Evolutionary conservation across 768 basidiomycete species (phyloP), one percentile per base, ranked within the genome.

Genomic region (Pisolithus tinctorius): DNA sequence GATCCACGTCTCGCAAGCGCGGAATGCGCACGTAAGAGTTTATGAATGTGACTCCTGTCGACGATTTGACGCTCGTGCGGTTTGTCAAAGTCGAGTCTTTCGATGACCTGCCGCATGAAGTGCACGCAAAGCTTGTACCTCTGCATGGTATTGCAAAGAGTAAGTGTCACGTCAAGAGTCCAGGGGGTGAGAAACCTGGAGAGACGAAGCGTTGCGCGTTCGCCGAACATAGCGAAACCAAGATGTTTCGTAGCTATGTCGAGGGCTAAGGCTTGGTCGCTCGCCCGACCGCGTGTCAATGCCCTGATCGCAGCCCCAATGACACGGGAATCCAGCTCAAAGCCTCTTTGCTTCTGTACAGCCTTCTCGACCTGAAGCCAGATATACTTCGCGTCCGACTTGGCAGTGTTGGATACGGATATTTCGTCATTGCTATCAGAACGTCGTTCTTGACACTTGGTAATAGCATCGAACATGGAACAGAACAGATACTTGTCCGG

Each of bases 181-280:
- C 74, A 76, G 11, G 69, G 40, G 39, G 68, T 70, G 23, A 87
- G 71, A 23, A 70, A 63, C 9, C 78, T 60, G 30, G 61, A 65
- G 10, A 76, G 71, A n/a, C 49, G 61, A 14, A 68, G 55, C 17
- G 71, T 63, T 1, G 65, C 61, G 0, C 69, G 61, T 39, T 80
- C 75, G 16, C 73, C 73, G 0, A 76, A 76, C 48, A 69, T 63
- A 4, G 72, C 63, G 25, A 91, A 76, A 39, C 87, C 85, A 44
- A 81, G 78, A 60, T 81, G 81, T 17, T 86, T 77, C 34, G 70
- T 71, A 16, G 80, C 63, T 56, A 92, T 78, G 51, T 80, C 73
- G 57, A 88, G 78, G 1, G 83, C 87, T 44, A 87, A 69, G n/a
- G 76, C 69, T 50, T 82, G 79, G 59, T 92, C 88, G 8, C 74